These are phyloP conservation scores for Capsella bursapastoris DNA, from an alignment of 345 rosid genomes.

Conservation along the genomic window DNA sequence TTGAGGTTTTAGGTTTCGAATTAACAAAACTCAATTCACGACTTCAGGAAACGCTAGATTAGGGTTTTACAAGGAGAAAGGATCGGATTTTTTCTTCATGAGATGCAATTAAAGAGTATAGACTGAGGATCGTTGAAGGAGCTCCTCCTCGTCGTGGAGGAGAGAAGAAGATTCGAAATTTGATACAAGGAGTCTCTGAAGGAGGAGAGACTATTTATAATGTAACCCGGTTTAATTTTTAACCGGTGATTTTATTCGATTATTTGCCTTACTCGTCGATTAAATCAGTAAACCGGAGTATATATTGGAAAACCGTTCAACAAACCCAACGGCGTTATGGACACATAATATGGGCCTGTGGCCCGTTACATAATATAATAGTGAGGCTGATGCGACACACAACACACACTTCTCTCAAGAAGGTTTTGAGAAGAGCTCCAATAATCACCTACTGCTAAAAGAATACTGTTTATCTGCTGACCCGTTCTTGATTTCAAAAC, in stretches of 20 bases:
- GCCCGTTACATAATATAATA: neutral
- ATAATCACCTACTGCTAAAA: slow-evolving; percentile 18
- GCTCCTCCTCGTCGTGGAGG: slow-evolving; percentile 3
- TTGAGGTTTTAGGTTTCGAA: slow-evolving; percentile 9
- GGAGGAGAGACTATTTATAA: neutral
- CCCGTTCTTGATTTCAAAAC: slow-evolving; percentile 11
- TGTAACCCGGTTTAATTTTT: neutral
- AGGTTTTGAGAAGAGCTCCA: neutral
- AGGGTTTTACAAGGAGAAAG: neutral
- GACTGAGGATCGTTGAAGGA: neutral
- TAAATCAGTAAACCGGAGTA: neutral
- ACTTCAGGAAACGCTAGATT: neutral
- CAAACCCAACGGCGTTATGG: neutral
- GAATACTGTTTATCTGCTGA: neutral
- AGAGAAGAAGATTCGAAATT: neutral
- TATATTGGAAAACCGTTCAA: neutral
- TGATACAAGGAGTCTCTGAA: neutral
- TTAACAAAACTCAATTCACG: neutral
- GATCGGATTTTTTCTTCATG: neutral
- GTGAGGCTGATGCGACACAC: too few species aligned
- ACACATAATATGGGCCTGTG: neutral
- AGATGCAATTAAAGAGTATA: neutral
- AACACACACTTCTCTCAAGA: too few species aligned
- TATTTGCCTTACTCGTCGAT: neutral
- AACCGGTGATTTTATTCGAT: neutral